Percentiles rank a stretch among this genome's conserved stretches.
Evolutionary conservation across 106 monocot species (phyloP).

Genomic region (Acanthochlamys bracteata): DNA sequence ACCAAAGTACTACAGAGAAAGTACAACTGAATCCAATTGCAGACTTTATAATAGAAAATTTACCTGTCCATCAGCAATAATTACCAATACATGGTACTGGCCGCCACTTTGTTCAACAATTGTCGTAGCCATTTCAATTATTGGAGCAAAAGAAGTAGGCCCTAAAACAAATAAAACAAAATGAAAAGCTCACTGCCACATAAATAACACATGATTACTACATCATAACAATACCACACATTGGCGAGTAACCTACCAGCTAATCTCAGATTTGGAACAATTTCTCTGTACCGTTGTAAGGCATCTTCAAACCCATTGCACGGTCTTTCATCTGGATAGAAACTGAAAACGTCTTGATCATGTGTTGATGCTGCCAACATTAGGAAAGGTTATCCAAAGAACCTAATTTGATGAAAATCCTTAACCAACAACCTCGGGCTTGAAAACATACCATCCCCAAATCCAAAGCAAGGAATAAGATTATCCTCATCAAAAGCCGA

Average conservation of each 20-base stretch:
- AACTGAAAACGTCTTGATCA: slow-evolving; percentile 45
- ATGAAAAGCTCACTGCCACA: not conserved
- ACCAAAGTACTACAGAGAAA: not conserved
- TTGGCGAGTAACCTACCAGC: slow-evolving; percentile 14
- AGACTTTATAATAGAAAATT: not conserved
- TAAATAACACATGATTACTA: not conserved
- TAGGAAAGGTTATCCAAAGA: not conserved
- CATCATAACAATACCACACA: not conserved
- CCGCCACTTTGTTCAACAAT: slow-evolving; percentile 65
- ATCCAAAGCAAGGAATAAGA: slow-evolving; percentile 89
- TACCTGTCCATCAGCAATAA: slow-evolving; percentile 95
- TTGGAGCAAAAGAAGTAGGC: slow-evolving; percentile 75
- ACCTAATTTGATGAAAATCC: not conserved
- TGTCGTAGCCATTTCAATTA: slow-evolving; percentile 69
- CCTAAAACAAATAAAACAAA: slow-evolving; percentile 17
- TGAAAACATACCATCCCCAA: slow-evolving; percentile 70
- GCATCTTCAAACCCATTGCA: slow-evolving; percentile 46
- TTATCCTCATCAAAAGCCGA: slow-evolving; percentile 92
- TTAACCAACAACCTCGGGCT: not conserved
- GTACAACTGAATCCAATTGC: not conserved
- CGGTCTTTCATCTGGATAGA: slow-evolving; percentile 29
- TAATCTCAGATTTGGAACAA: slow-evolving; percentile 34
- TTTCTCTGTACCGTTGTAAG: slow-evolving; percentile 30
- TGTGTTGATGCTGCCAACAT: slow-evolving; percentile 35
- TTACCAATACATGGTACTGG: slow-evolving; percentile 79